Evolutionary conservation across 2,329 filamentous ascomycete genomes (phyloP).

Genomic region (Cordyceps cateniannulata): DNA sequence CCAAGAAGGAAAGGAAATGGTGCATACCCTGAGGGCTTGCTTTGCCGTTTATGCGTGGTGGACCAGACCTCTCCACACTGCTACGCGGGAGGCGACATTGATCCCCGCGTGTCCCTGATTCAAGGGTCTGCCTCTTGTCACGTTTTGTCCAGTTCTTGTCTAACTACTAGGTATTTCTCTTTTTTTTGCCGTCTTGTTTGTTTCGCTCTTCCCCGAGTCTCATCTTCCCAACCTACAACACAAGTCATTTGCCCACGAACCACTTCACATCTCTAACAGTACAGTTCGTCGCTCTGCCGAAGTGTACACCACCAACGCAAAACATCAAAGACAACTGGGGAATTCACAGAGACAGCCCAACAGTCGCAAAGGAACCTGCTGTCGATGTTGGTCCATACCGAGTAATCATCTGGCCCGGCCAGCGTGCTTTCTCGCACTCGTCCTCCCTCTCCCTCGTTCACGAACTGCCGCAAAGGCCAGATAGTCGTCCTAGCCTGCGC

Average conservation of each 20-base stretch:
- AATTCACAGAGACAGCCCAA: neutral
- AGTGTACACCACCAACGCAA: neutral
- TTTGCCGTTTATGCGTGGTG: constrained; percentile 10
- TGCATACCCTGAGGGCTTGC: constrained; percentile 3
- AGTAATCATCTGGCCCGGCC: constrained; percentile 10
- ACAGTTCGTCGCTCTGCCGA: neutral
- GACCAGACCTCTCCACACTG: neutral
- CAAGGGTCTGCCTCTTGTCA: neutral
- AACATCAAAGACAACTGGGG: neutral
- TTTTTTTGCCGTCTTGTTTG: neutral
- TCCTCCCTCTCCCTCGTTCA: neutral
- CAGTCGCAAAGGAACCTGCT: neutral
- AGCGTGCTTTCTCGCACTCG: neutral
- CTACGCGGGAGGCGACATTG: neutral
- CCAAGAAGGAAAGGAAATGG: neutral
- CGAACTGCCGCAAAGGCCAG: neutral
- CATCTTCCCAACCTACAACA: neutral
- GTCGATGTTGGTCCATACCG: neutral
- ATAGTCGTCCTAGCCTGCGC: neutral
- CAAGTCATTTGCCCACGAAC: neutral
- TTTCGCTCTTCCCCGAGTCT: neutral
- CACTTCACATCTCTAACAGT: neutral
- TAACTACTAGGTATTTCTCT: too few species aligned
- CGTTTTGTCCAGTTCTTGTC: neutral
- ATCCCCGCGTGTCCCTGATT: constrained; percentile 7